A percentile compares a stretch with the other conserved stretches of the same genome.
Conservation (phyloP, 2,329 filamentous ascomycete species). For the Sporothrix inflata region DNA sequence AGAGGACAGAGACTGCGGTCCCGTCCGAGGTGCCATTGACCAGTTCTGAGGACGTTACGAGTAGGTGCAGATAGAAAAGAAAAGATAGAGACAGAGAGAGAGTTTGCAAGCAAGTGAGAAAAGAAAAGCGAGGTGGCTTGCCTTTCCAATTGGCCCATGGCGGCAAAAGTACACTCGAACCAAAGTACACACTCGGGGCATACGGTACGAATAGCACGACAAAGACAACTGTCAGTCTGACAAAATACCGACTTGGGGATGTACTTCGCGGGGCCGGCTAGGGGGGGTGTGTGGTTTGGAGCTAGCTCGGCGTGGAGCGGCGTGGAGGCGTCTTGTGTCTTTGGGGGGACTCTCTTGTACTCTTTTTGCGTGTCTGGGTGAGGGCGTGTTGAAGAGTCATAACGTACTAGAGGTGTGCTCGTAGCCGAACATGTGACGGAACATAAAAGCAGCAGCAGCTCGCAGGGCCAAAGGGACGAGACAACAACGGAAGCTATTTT, state of each 20-base stretch:
- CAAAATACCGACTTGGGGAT: not conserved
- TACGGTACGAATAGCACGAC: not conserved
- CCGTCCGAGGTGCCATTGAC: not conserved
- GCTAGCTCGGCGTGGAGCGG: conserved; percentile 18
- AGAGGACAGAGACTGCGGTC: not conserved
- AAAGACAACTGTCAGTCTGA: not conserved
- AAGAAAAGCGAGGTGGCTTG: conserved; percentile 5
- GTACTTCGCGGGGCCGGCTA: conserved; percentile 8
- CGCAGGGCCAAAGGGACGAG: conserved; percentile 3
- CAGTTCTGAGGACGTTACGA: not conserved
- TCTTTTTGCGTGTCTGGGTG: not conserved
- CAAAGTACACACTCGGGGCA: not conserved
- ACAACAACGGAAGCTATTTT: conserved; percentile 27
- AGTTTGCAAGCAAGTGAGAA: not conserved
- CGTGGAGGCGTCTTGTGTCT: not conserved
- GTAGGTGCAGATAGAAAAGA: not conserved
- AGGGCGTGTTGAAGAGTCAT: conserved; percentile 24
- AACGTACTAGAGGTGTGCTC: not conserved
- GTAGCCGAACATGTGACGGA: conserved; percentile 35
- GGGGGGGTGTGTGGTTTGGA: not conserved
- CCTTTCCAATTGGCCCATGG: conserved; percentile 6
- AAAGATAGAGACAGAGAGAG: not conserved
- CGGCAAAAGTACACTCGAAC: not conserved
- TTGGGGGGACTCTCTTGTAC: not conserved
- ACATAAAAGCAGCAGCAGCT: conserved; percentile 13